Evolutionary conservation across 2,329 filamentous ascomycete species (phyloP).

Genomic region (Tolypocladium ovalisporum): DNA sequence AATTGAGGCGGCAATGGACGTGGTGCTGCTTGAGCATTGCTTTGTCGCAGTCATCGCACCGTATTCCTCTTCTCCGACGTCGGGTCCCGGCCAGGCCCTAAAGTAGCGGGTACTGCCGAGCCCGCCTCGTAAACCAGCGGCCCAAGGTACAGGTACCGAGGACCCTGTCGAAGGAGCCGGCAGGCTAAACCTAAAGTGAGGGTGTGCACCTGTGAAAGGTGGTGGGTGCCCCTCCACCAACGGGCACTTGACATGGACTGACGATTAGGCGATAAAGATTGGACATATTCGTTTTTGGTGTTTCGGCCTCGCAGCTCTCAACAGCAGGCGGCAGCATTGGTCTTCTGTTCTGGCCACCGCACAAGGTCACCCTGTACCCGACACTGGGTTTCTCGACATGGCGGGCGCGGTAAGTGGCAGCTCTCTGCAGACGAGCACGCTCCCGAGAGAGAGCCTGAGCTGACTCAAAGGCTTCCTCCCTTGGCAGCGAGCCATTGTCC

Average conservation of each 20-base stretch:
- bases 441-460: background rate
- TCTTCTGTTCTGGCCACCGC: background rate
- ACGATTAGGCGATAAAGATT: background rate
- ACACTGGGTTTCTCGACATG: slow-evolving; percentile 10
- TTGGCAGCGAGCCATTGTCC: slow-evolving; percentile 28
- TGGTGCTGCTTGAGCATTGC: background rate
- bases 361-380: background rate
- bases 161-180: background rate
- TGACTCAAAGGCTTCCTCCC: slow-evolving; percentile 2
- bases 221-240: background rate
- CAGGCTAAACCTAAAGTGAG: background rate
- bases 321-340: background rate
- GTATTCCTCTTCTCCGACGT: background rate
- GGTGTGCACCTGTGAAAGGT: background rate
- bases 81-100: background rate
- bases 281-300: background rate
- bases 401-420: slow-evolving; percentile 15
- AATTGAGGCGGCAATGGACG: background rate
- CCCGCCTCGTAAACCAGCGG: accelerated
- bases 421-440: background rate
- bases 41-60: background rate
- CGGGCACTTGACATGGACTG: background rate
- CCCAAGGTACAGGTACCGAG: background rate
- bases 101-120: background rate
- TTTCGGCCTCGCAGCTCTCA: background rate